Evolutionary conservation across 768 basidiomycete genomes (phyloP).

Genomic region (Tephrocybe sp.): DNA sequence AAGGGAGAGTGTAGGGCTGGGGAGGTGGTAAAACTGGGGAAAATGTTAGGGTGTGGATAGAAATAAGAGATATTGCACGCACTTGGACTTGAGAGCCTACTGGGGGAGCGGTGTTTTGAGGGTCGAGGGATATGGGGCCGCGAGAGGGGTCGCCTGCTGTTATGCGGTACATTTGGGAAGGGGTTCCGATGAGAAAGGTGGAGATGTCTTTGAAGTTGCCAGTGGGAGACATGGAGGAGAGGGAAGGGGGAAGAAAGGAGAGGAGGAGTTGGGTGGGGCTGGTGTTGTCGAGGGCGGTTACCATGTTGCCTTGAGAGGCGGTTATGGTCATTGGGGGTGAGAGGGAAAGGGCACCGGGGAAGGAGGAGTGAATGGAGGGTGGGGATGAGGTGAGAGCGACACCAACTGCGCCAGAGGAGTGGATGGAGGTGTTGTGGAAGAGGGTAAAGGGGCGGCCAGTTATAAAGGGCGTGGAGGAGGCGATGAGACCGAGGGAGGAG

Average conservation of each 20-base stretch:
- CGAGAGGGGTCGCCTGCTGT: conserved; percentile 72
- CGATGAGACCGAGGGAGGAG: conserved; percentile 60
- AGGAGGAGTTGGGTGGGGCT: conserved; percentile 66
- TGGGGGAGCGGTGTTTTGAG: conserved; percentile 44
- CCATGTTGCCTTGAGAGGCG: conserved; percentile 71
- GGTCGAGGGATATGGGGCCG: conserved; percentile 63
- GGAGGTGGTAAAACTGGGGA: background rate
- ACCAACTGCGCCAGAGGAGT: conserved; percentile 70
- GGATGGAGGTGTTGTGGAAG: conserved; percentile 53
- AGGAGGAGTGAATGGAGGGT: conserved; percentile 23
- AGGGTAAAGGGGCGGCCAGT: conserved; percentile 76
- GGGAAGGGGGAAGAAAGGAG: too few species aligned
- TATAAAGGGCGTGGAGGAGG: conserved; percentile 76
- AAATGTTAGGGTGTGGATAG: background rate
- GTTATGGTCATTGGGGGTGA: conserved; percentile 53
- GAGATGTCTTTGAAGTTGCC: conserved; percentile 60
- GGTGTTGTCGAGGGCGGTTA: conserved; percentile 52
- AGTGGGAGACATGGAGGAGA: too few species aligned
- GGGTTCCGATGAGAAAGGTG: conserved; percentile 54
- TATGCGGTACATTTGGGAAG: conserved; percentile 50
- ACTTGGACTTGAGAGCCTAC: conserved; percentile 52
- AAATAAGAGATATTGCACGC: conserved; percentile 1
- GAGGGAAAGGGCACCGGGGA: conserved; percentile 43
- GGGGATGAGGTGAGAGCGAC: conserved; percentile 40
- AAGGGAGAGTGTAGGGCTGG: background rate